These are phyloP conservation scores for Haemoproteus tartakovskyi DNA, from an alignment of 169 alveolate species.

Conservation along the genomic window DNA sequence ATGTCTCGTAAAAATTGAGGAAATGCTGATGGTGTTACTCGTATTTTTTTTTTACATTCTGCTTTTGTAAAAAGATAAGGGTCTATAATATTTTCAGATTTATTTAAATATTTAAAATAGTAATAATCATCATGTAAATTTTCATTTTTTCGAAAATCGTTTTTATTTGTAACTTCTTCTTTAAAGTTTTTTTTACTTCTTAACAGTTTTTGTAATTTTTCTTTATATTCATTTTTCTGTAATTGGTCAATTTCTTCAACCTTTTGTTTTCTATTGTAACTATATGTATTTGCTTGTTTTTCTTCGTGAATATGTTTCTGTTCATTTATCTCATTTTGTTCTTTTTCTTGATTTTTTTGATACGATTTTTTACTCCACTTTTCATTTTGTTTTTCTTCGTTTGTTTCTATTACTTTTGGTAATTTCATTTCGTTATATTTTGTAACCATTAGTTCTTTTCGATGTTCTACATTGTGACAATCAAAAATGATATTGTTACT, in stretches of 20 bases:
- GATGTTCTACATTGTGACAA: too few relatives aligned
- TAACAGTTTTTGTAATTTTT: constrained; percentile 9
- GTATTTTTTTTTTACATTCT: constrained; percentile 29
- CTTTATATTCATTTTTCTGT: constrained; percentile 11
- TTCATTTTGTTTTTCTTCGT: not conserved
- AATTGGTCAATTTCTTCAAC: not conserved
- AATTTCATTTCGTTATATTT: too few relatives aligned
- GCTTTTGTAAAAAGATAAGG: constrained; percentile 33
- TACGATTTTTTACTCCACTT: not conserved
- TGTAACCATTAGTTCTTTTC: too few relatives aligned
- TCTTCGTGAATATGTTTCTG: not conserved
- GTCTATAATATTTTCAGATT: constrained; percentile 1
- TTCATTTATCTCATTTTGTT: not conserved
- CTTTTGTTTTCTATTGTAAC: not conserved
- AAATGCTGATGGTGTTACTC: constrained; percentile 50
- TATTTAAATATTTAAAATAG: constrained; percentile 41
- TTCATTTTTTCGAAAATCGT: too few relatives aligned
- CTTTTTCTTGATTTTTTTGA: not conserved
- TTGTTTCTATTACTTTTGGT: too few relatives aligned
- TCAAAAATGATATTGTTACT: too few relatives aligned
- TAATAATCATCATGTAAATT: constrained; percentile 63
- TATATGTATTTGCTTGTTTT: not conserved
- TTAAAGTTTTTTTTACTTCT: constrained; percentile 1
- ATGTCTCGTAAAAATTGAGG: constrained; percentile 64
- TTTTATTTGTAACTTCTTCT: constrained; percentile 1